A percentile compares a stretch with the other conserved stretches of the same genome.
phyloP scores from a whole-genome alignment of 257 asterid species.

The Solanum ossicruentum region DNA sequence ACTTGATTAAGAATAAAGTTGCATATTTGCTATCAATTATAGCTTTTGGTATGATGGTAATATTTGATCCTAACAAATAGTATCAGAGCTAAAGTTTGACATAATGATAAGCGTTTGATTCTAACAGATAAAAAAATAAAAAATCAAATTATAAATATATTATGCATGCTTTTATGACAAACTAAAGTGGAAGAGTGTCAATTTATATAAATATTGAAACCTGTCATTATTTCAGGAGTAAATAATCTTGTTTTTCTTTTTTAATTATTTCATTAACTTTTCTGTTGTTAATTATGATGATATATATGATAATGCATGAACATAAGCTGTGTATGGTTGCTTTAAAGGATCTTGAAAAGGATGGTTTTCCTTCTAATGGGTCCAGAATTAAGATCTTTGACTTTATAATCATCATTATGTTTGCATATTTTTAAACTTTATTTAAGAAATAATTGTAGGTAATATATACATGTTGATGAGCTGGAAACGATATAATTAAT shows the following conservation, averaged over 20 bases:
- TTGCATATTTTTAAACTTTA: neutral
- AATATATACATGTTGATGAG: neutral
- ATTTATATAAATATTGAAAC: neutral
- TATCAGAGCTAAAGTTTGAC: too few relatives aligned
- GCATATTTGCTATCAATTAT: too few relatives aligned
- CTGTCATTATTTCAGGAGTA: neutral
- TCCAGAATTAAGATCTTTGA: neutral
- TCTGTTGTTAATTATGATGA: neutral
- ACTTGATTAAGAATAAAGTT: too few relatives aligned
- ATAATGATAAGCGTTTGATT: too few relatives aligned
- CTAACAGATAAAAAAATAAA: neutral
- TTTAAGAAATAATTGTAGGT: neutral
- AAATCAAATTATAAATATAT: neutral
- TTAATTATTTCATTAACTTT: neutral
- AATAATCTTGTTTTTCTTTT: neutral
- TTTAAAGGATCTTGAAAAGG: neutral
- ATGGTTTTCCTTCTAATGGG: neutral
- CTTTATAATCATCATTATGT: neutral
- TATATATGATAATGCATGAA: neutral
- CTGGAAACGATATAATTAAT: neutral
- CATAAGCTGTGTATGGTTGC: neutral
- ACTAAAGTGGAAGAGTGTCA: neutral
- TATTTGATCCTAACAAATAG: too few relatives aligned
- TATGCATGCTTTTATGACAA: neutral
- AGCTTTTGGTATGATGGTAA: too few relatives aligned